These are phyloP conservation scores for Rhodomyrtus psidioides DNA, from an alignment of 441 rosid species.

Conservation along the genomic window DNA sequence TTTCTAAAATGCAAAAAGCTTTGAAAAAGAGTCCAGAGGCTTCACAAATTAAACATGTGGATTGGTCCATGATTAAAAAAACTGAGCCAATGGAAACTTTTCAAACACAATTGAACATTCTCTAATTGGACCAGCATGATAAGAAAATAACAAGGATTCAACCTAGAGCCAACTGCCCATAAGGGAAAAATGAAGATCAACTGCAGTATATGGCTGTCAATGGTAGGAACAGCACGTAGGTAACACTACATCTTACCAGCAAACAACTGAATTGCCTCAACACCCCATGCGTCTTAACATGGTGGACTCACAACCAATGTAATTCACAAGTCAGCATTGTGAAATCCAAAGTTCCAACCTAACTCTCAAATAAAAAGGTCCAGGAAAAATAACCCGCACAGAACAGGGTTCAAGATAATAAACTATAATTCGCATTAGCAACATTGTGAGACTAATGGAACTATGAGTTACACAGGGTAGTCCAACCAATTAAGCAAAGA, in stretches of 20 bases:
- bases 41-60: neutral
- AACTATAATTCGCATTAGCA: neutral
- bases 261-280: neutral
- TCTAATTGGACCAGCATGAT: neutral
- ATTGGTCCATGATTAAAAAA: neutral
- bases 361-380: neutral
- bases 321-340: neutral
- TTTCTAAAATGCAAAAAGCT: neutral
- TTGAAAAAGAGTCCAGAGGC: neutral
- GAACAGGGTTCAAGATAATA: neutral
- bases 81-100: neutral
- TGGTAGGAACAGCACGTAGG: neutral
- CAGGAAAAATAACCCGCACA: neutral
- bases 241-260: neutral
- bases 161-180: neutral
- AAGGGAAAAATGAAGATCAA: neutral
- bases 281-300: neutral
- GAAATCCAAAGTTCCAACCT: neutral
- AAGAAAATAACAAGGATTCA: neutral
- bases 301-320: neutral
- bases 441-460: neutral
- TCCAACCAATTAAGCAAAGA: neutral
- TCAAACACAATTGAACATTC: neutral
- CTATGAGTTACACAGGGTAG: neutral
- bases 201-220: neutral